Evolutionary conservation across 495 filamentous ascomycete species (phyloP), one percentile per base, ranked within the genome.

Genomic region (Neurospora tetrasperma): DNA sequence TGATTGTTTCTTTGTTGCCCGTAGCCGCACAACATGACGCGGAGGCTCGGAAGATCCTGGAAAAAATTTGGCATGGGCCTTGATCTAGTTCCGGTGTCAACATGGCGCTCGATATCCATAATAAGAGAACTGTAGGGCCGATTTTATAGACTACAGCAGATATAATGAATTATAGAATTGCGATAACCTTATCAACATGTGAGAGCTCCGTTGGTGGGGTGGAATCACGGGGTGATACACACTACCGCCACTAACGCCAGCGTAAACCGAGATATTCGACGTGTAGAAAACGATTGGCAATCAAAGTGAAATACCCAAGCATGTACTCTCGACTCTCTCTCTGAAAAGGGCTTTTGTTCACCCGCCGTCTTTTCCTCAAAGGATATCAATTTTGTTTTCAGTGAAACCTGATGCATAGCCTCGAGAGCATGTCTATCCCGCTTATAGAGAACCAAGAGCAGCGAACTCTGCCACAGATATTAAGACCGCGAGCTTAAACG

Each of bases 281-380:
- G 35, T 38, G 1, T 31, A 31, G 35, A 38, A 38, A 38, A 38
- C 27, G 2, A 5, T 83, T 70, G 4, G 8, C 18, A 42, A 0
- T 77, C 76, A 0, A 75, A 74, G 41, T 84, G 82, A 82, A 23
- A 42, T 5, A 81, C 76, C 7, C 73, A 83, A 70, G 83, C 76
- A 9, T 85, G 83, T 83, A 85, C 83, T 3, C 83, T 76, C 71
- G 83, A 84, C n/a, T n/a, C n/a, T n/a, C 82, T 3, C 84, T 75
- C 71, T 83, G 85, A 73, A 82, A 85, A 74, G 78, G 71, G 0
- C 18, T 83, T 6, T 73, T 84, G 14, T 81, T 79, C 8, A 70
- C 71, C 27, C 77, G 82, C 0, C 73, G 80, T 0, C 71, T 85
- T 14, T 79, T 77, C 62, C 78, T 86, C 59, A 79, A 74, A 0